These are phyloP conservation scores for Tetragonia tetragonoides DNA, from an alignment of 148 eudicot genomes.

Conservation along the genomic window DNA sequence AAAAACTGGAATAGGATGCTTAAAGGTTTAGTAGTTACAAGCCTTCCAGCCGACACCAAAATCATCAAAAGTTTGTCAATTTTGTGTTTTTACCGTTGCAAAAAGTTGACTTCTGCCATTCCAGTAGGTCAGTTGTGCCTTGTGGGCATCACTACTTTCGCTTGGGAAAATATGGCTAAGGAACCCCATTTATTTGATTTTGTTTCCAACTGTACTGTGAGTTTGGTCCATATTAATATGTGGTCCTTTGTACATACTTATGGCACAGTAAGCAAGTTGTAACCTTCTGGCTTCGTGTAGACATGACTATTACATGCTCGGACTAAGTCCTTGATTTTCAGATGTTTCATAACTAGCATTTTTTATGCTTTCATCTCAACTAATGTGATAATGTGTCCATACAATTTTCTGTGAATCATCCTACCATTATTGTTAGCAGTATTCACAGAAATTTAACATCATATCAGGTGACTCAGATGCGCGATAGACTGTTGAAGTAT, in stretches of 20 bases:
- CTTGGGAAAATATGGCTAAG: neutral
- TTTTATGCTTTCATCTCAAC: too few relatives aligned
- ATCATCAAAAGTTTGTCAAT: neutral
- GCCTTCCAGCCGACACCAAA: neutral
- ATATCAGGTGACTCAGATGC: neutral
- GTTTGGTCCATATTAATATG: neutral
- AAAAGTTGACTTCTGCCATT: neutral
- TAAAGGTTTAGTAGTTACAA: neutral
- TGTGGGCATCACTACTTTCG: neutral
- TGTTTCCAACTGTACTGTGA: neutral
- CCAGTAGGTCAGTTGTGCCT: neutral
- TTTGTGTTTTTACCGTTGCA: constrained; percentile 6
- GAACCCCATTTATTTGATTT: neutral
- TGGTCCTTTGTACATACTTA: neutral
- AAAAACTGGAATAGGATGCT: neutral
- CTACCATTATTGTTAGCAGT: neutral
- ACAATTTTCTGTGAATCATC: neutral
- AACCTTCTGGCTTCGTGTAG: neutral
- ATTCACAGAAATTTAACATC: neutral
- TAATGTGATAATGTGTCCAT: too few relatives aligned
- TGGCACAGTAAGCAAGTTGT: neutral
- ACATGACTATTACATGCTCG: neutral
- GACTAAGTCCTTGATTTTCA: neutral
- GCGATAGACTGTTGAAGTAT: too few relatives aligned
- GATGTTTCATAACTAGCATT: too few relatives aligned